Conservation (phyloP, 768 basidiomycete species). For the Phallus indusiatus region DNA sequence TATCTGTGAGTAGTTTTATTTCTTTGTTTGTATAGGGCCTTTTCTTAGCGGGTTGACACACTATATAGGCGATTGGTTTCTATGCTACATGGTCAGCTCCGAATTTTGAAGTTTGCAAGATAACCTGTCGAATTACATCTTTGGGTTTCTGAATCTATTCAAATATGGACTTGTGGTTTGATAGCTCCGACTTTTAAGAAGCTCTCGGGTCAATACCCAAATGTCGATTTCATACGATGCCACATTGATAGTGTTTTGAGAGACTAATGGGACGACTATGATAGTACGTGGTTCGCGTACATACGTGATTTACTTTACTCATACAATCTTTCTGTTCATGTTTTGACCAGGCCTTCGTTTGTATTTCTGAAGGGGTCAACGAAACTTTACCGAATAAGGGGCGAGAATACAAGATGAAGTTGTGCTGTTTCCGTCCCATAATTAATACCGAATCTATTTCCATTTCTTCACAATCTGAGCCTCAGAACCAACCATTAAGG, state of each 20-base stretch:
- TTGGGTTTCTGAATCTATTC: slow-evolving; percentile 11
- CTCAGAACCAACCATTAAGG: slow-evolving; percentile 48
- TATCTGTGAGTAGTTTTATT: slow-evolving; percentile 42
- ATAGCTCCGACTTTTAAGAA: slow-evolving; percentile 72
- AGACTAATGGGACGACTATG: slow-evolving; percentile 61
- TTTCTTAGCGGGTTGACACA: slow-evolving; percentile 3
- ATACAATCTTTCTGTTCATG: not conserved
- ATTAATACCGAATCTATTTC: not conserved
- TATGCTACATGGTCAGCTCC: slow-evolving; percentile 65
- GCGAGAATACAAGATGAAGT: slow-evolving; percentile 57
- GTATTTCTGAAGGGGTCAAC: slow-evolving; percentile 59
- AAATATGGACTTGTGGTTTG: slow-evolving; percentile 81
- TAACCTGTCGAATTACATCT: not conserved
- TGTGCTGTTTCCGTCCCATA: not conserved
- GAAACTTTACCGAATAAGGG: slow-evolving; percentile 64
- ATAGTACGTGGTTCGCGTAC: slow-evolving; percentile 23
- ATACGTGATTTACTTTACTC: not conserved
- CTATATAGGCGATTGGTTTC: slow-evolving; percentile 68
- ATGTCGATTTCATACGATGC: slow-evolving; percentile 77
- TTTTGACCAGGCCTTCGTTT: slow-evolving; percentile 65
- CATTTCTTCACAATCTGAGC: slow-evolving; percentile 29
- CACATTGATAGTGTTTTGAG: slow-evolving; percentile 72
- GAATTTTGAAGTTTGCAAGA: not conserved
- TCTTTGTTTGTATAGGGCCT: not conserved
- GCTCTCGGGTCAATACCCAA: slow-evolving; percentile 55